phyloP scores from a whole-genome alignment of 73 alveolate species.

The Blepharisma japonicum region DNA sequence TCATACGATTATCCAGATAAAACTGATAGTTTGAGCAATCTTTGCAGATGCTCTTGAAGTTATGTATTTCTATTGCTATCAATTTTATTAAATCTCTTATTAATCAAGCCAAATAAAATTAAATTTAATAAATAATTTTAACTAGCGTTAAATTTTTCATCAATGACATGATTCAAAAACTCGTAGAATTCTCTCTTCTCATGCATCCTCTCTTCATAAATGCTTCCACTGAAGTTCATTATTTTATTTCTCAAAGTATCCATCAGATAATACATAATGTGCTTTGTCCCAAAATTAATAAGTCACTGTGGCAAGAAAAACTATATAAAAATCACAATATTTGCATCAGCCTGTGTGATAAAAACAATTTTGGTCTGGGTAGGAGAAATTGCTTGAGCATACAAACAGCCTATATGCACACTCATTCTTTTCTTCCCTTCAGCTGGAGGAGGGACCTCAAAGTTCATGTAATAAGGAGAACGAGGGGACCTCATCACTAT shows the following conservation, averaged over 20 bases:
- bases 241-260: neutral
- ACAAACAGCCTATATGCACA: neutral
- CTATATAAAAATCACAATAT: neutral
- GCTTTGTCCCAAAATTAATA: conserved; percentile 4
- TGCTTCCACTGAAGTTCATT: neutral
- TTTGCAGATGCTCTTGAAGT: no score
- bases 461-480: neutral
- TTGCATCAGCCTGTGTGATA: neutral
- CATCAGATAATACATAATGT: neutral
- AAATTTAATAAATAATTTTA: no score
- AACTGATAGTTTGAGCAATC: no score
- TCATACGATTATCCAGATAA: no score
- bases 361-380: neutral
- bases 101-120: no score
- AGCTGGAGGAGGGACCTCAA: neutral
- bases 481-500: neutral
- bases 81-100: no score
- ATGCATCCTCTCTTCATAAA: neutral
- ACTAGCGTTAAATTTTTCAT: neutral
- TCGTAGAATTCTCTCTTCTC: neutral
- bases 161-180: neutral
- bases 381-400: neutral
- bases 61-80: no score
- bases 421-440: neutral
- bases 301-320: neutral